Evolutionary conservation across 306 rosid species (phyloP).

Genomic region (Pyrus pyrifolia): DNA sequence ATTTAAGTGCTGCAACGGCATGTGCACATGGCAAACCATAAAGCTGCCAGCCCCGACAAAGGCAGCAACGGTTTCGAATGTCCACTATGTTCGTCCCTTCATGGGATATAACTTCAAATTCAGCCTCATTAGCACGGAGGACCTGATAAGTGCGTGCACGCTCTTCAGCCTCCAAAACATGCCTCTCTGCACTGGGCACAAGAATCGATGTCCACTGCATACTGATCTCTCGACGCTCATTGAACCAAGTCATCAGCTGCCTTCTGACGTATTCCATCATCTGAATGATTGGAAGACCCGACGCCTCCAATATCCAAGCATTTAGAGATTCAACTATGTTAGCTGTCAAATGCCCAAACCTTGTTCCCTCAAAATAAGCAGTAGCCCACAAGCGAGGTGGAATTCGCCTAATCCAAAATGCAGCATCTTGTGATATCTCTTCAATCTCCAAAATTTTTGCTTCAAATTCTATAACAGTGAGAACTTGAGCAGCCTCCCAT

Average conservation of each 20-base stretch:
- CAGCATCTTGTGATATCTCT: constrained; percentile 79
- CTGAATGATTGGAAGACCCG: constrained; percentile 80
- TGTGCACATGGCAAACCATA: constrained; percentile 88
- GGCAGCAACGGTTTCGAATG: constrained; percentile 71
- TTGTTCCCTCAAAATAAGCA: constrained; percentile 78
- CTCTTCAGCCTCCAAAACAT: constrained; percentile 73
- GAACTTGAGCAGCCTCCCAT: constrained; percentile 83
- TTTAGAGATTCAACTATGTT: constrained; percentile 62
- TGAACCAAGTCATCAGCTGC: constrained; percentile 88
- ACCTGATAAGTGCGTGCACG: constrained; percentile 79
- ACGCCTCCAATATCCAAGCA: constrained; percentile 73
- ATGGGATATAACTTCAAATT: constrained; percentile 78
- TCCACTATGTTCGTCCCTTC: constrained; percentile 70
- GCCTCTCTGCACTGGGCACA: constrained; percentile 74
- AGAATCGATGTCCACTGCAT: constrained; percentile 93
- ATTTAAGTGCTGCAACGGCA: constrained; percentile 85
- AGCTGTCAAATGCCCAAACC: constrained; percentile 76
- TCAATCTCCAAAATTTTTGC: constrained; percentile 64
- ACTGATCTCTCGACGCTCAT: constrained; percentile 76
- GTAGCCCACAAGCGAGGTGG: constrained; percentile 84
- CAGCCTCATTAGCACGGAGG: constrained; percentile 86
- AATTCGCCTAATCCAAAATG: constrained; percentile 66
- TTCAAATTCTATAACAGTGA: constrained; percentile 68
- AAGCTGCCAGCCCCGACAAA: constrained; percentile 82
- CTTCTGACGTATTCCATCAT: constrained; percentile 91